Base-by-base conservation (phyloP, 768 basidiomycete genomes). In the Gyrodon lividus region DNA sequence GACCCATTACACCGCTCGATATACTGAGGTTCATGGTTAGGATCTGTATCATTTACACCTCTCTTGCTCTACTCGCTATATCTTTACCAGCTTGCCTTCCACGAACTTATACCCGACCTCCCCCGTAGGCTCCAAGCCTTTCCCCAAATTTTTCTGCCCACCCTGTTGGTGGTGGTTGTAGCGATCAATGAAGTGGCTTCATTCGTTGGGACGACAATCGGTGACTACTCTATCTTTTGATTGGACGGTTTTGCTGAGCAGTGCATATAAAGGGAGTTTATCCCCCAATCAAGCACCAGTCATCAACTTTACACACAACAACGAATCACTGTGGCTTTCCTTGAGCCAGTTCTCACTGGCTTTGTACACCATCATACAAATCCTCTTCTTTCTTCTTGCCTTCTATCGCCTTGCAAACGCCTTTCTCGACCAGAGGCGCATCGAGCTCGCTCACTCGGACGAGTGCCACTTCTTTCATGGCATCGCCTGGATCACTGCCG, bases 1-100 rank as follows among this genome's bases (percentile, higher is more conserved):
- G 13, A 22, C 17, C 23, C 20, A 9, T 30, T 31, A 14, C 46
- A 16, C 22, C 14, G 20, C 22, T n/a, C 13, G 16, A 20, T 40
- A 20, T 13, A 52, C 24, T 41, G 13, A 23, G 43, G 40, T 3
- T 38, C n/a, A 13, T 50, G 19, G 44, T 10, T 24, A 70, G 87
- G 72, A 37, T 74, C 77, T 38, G 62, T 76, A 38, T 89, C 89
- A 3, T 84, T 81, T 59, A 61, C 84, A 20, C 86, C 89, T 10
- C 70, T 90, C 41, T 70, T 89, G 35, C 70, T 82, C 40, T 89
- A 85, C 69, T 80, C 74, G 17, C 48, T 77, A 48, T 87, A 83
- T 68, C 72, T 89, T 46, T 84, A 78, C 69, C 68, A 81, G 48
- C 77, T 88, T 53, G 74, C 80, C 23, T 68, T 72, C 42, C 61